phyloP scores from a whole-genome alignment of 495 filamentous ascomycete species.

The Neohortaea acidophila region DNA sequence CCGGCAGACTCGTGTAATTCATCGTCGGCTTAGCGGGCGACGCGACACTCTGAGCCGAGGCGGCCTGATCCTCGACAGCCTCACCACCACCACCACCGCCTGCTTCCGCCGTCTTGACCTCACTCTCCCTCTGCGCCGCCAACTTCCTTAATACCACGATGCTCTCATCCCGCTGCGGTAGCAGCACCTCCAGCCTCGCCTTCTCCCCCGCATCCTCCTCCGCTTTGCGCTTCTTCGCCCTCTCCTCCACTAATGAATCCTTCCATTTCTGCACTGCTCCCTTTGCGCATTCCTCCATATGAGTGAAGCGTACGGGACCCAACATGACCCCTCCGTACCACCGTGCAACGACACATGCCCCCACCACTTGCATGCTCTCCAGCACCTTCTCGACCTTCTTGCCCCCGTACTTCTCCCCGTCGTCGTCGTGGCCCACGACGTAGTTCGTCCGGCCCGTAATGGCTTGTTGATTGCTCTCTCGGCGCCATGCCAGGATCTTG shows the following conservation, averaged over 20 bases:
- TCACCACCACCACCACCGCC: constrained; percentile 19
- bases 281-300: constrained; percentile 28
- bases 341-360: constrained; percentile 31
- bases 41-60: background rate
- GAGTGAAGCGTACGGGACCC: constrained; percentile 31
- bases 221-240: constrained; percentile 20
- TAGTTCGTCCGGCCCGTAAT: constrained; percentile 20
- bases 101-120: constrained; percentile 16
- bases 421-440: constrained; percentile 30
- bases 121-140: constrained; percentile 26
- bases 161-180: constrained; percentile 28
- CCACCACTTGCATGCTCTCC: constrained; percentile 21
- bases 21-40: constrained; percentile 11
- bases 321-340: constrained; percentile 35
- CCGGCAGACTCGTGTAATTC: constrained; percentile 25
- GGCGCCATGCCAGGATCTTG: constrained; percentile 31
- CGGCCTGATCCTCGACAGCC: constrained; percentile 13
- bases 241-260: constrained; percentile 13
- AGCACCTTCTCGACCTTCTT: constrained; percentile 28
- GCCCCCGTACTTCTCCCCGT: constrained; percentile 32
- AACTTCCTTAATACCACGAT: constrained; percentile 26
- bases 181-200: constrained; percentile 17
- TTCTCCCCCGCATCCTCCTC: constrained; percentile 22
- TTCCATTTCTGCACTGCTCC: constrained; percentile 25
- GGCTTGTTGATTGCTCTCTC: constrained; percentile 20